Base-by-base conservation (phyloP, 495 filamentous ascomycete species). In the Paragyromitra xinjiangensis region DNA sequence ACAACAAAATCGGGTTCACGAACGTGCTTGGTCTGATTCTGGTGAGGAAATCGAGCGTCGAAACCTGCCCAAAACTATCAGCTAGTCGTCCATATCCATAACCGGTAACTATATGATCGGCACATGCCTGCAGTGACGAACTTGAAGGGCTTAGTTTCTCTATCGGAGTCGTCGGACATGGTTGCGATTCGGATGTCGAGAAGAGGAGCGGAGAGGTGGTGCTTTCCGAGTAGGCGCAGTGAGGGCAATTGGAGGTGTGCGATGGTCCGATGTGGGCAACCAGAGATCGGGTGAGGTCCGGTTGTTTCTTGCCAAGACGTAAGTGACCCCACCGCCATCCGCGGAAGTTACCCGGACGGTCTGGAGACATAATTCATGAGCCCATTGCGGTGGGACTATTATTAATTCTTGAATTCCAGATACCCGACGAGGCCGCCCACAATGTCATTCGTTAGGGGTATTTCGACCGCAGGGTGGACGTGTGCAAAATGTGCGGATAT, bases 91-190 rank as follows among this genome's bases (percentile, higher is more conserved):
- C 37, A 11, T 71, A 67, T 51, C 56, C 16, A n/a, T 61, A 65
- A 16, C 34, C 34, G 22, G 56, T 45, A 78, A 65, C 73, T 44
- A 58, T 63, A 71, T 81, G 83, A 81, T 80, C 44, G 71, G 76
- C 71, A 83, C 93, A 87, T 90, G 97, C 95, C 95, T 65, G 81
- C 81, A 86, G 95, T 98, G 79, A 98, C 95, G 87, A 98, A 98
- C 91, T 99, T 99, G 92, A 99, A 99, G 85, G 95, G 95, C 90
- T 97, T 99, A 85, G 94, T 97, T 85, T 92, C 90, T 85, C 91
- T 91, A 83, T 97, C 90, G n/a, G 71, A 73, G 78, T 94, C 92
- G 88, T 98, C 95, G 82, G 91, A 90, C 92, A 93, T 98, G 83
- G 84, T 90, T 85, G 83, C 72, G 39, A 62, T 59, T 61, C 42